Evolutionary conservation across 2,329 filamentous ascomycete species (phyloP), one percentile per base, ranked within the genome.

Genomic region (Hymenotorrendiella dingleyae): DNA sequence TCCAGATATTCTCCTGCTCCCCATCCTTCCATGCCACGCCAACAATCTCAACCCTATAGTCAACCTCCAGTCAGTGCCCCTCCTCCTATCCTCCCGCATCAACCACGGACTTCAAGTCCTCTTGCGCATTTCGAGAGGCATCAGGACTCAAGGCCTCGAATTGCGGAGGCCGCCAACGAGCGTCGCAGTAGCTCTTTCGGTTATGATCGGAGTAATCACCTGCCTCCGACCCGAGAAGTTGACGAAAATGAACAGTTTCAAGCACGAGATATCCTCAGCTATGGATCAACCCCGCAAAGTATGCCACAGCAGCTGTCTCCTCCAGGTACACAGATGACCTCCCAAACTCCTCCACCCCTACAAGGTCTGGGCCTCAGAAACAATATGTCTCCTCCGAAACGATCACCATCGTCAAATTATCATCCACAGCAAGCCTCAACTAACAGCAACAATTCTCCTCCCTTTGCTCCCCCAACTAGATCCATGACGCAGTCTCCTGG

Each of bases 71-170:
- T 55, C 9, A 52, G 57, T 34, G 36, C 49, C 39, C 36, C 78
- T 9, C 73, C 73, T 3, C 46, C 54, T 9, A 36, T 53, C 27
- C 64, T 81, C 29, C 66, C 76, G 35, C 77, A 82, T 54, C 71
- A 78, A 48, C 79, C 80, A 7, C 68, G 80, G 49, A 83, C 80
- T 2, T 83, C 79, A 2, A 84, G 80, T 50, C 80, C 80, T 1
- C 61, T 83, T 45, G 79, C 79, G 5, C 77, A 83, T 52, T 82
- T 80, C 45, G 79, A 82, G 57, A 67, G 70, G 38, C 54, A 39
- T 28, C 52, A 53, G 46, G 55, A 61, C 21, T 41, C 32, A 17
- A 45, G 55, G 14, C 42, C 49, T 23, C 42, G 52, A 33, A 45
- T 43, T n/a, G 45, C 43, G 27, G 73, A 76, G n/a, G 50, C 49